Evolutionary conservation across 2,329 filamentous ascomycete genomes (phyloP).

Genomic region (Epichloe amarillans): DNA sequence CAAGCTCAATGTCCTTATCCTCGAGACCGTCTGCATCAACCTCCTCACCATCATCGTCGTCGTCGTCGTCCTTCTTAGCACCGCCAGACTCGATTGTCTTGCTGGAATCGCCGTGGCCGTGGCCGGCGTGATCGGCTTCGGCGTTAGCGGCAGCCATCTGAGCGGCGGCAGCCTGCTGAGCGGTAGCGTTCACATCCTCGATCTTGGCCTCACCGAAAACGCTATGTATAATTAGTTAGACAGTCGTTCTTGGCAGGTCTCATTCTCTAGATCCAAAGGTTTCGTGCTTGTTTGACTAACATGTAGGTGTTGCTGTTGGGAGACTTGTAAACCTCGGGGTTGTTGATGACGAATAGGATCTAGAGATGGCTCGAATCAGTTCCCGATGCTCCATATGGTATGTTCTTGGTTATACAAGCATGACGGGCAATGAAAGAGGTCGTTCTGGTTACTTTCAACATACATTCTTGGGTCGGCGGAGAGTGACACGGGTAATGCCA

Average conservation of each 20-base stretch:
- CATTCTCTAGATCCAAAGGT: neutral
- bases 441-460: conserved; percentile 28
- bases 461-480: conserved; percentile 98
- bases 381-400: conserved; percentile 6
- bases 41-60: conserved; percentile 90
- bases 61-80: conserved; percentile 64
- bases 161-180: conserved; percentile 77
- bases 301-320: conserved; percentile 99
- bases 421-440: neutral
- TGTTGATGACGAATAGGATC: conserved; percentile 99
- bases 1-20: conserved; percentile 98
- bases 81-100: conserved; percentile 49
- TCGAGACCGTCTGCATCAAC: conserved; percentile 90
- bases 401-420: neutral
- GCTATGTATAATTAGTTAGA: conserved; percentile 31
- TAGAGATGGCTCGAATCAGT: conserved; percentile 26
- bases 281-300: conserved; percentile 41
- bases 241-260: neutral
- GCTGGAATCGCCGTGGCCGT: conserved; percentile 57
- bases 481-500: conserved; percentile 95
- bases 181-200: conserved; percentile 97
- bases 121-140: conserved; percentile 55
- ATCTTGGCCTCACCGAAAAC: conserved; percentile 99
- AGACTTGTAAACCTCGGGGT: conserved; percentile 98
- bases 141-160: conserved; percentile 68